phyloP scores from a whole-genome alignment of 106 monocot species.

The Alisma plantagoaquatica region DNA sequence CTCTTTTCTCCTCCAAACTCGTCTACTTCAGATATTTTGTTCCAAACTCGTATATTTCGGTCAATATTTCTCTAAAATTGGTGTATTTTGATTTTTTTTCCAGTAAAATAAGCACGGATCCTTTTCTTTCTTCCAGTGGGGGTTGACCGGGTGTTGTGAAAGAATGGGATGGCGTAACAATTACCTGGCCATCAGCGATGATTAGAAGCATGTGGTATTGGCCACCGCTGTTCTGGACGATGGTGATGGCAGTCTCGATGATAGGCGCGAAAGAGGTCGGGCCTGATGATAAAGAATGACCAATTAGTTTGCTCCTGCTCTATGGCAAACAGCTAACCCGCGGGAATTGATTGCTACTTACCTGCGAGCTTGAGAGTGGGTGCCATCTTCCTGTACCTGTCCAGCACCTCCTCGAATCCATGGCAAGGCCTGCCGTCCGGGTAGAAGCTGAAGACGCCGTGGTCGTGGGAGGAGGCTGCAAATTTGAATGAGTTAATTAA shows the following conservation, averaged over 20 bases:
- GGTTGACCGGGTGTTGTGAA: too few relatives aligned
- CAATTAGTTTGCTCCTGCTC: too few relatives aligned
- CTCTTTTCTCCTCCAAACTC: too few relatives aligned
- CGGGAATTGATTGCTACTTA: too few relatives aligned
- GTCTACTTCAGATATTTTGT: too few relatives aligned
- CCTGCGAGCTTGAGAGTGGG: constrained; percentile 64
- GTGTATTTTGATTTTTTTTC: too few relatives aligned
- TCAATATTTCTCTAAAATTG: too few relatives aligned
- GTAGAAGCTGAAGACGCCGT: constrained; percentile 78
- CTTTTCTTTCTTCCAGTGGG: too few relatives aligned
- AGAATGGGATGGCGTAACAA: neutral
- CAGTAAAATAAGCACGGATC: too few relatives aligned
- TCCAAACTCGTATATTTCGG: too few relatives aligned
- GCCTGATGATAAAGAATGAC: constrained; percentile 22
- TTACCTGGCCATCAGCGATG: constrained; percentile 86
- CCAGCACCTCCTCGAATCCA: constrained; percentile 65
- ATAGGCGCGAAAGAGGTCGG: constrained; percentile 93
- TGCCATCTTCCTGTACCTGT: constrained; percentile 61
- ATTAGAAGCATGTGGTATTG: constrained; percentile 88
- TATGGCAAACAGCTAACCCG: too few relatives aligned
- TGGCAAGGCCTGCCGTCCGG: constrained; percentile 53
- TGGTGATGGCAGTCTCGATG: constrained; percentile 76
- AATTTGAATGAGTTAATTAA: neutral
- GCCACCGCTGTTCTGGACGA: constrained; percentile 75
- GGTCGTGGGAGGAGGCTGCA: constrained; percentile 77